Percentiles rank a stretch among this genome's conserved stretches.
These are phyloP conservation scores for Solanum sparsipilum DNA, from an alignment of 257 asterid genomes.

Conservation along the genomic window DNA sequence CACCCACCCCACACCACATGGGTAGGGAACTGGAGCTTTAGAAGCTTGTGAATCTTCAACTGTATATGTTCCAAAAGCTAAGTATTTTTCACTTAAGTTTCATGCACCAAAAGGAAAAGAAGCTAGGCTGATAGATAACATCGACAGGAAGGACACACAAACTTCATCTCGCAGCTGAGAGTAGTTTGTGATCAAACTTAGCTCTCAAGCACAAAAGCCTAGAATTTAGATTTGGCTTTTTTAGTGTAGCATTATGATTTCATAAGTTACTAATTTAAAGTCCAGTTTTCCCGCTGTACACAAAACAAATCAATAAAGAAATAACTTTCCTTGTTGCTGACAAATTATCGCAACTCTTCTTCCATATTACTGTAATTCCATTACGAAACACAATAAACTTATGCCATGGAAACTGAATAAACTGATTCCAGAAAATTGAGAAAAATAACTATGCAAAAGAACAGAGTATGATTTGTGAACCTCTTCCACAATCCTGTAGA, in stretches of 20 bases:
- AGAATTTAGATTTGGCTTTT: neutral
- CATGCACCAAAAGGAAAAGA: neutral
- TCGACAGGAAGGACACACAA: neutral
- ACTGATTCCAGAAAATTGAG: neutral
- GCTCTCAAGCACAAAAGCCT: neutral
- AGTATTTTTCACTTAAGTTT: neutral
- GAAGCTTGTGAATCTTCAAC: neutral
- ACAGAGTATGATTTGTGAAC: constrained; percentile 20
- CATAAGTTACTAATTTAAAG: neutral
- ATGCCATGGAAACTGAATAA: neutral
- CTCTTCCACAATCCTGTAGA: constrained; percentile 98
- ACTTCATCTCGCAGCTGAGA: neutral
- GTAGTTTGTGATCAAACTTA: neutral
- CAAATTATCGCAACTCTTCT: neutral
- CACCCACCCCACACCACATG: neutral
- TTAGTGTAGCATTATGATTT: neutral
- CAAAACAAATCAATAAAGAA: neutral
- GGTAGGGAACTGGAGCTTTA: neutral
- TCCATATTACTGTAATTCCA: neutral
- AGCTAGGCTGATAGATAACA: neutral
- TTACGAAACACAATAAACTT: neutral
- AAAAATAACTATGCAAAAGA: neutral
- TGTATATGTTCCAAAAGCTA: neutral
- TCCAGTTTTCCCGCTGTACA: neutral
- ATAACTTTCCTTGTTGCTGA: neutral